Evolutionary conservation across 768 basidiomycete genomes (phyloP), one percentile per base, ranked within the genome.

Genomic region (Cyclocybe cylindracea): DNA sequence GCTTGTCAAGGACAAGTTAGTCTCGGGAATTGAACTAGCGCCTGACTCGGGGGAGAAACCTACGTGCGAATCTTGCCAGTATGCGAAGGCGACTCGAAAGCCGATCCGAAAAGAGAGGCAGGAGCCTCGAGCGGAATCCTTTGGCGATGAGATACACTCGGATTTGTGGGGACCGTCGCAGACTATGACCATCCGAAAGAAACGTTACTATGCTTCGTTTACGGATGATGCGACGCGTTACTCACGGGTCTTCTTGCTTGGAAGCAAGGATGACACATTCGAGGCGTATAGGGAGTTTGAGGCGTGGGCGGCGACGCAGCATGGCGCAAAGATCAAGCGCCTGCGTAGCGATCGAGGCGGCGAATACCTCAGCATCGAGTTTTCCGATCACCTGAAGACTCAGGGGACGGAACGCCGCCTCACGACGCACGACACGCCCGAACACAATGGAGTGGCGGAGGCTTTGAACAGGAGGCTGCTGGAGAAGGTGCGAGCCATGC

Each of bases 121-220:
- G 14, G 59, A 61, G 19, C 39, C 58, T 13, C 52, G 58, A 10
- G 59, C 68, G 3, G 18, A 41, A 14, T 40, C 36, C 0, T 62
- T 70, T 55, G 69, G 70, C 1, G 67, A 68, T 0, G 60, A 64
- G 18, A 63, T 73, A 10, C 66, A 72, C 38, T 63, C 63, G 0
- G 70, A 77, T 53, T 50, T 77, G 1, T 76, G 72, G 70, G 72
- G 72, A n/a, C 70, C 71, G 4, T 51, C 70, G 13, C 59, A 55
- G 2, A 55, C 60, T 2, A 16, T 56, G 1, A 63, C 64, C 3
- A 31, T 69, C 1, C 50, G 58, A 0, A 53, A 57, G 6, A 53
- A 61, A 13, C 24, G 41, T 1, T 76, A 75, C 45, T 70, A 68
- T 39, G 47, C 63, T 8, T 64, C 63, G 3, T 75, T 69, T 51